A percentile compares a stretch with the other conserved stretches of the same genome.
phyloP scores from a whole-genome alignment of 2,329 filamentous ascomycete genomes.

The Mariannaea elegans region DNA sequence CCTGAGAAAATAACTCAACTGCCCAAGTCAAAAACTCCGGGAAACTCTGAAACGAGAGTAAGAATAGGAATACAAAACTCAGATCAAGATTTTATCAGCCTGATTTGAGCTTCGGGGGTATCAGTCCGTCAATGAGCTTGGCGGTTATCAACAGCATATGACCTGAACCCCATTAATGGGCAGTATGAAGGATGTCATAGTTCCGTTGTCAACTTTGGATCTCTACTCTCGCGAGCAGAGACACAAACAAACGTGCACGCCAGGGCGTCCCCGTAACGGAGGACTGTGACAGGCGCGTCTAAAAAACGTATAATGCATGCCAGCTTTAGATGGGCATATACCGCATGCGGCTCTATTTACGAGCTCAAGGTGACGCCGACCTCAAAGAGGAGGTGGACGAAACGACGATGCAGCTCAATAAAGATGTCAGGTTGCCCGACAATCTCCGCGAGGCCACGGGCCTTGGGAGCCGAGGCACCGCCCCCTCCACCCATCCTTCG shows the following conservation, averaged over 20 bases:
- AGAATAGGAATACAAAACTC: not conserved
- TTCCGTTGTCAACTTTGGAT: constrained; percentile 1
- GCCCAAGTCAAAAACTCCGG: not conserved
- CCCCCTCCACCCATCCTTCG: constrained; percentile 67
- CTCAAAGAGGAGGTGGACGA: constrained; percentile 70
- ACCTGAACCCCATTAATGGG: not conserved
- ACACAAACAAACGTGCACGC: constrained; percentile 5
- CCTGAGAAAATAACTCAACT: not conserved
- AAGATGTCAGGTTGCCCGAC: constrained; percentile 75
- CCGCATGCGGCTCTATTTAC: constrained; percentile 41
- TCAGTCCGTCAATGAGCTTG: not conserved
- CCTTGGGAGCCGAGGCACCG: constrained; percentile 63
- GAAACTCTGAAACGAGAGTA: no score
- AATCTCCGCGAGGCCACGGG: constrained; percentile 70
- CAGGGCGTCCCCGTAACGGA: constrained; percentile 8
- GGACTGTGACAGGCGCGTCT: constrained; percentile 13
- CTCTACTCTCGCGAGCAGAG: constrained; percentile 4
- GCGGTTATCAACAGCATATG: not conserved
- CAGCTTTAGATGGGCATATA: constrained; percentile 24
- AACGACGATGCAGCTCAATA: constrained; percentile 70
- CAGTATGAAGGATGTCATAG: not conserved
- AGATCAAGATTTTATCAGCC: not conserved
- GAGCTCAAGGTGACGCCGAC: constrained; percentile 63
- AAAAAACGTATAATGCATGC: constrained; percentile 42
- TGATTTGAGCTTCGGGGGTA: constrained; percentile 10